These are phyloP conservation scores for Colletotrichum magnum DNA, from an alignment of 2,329 filamentous ascomycete genomes.

Conservation along the genomic window DNA sequence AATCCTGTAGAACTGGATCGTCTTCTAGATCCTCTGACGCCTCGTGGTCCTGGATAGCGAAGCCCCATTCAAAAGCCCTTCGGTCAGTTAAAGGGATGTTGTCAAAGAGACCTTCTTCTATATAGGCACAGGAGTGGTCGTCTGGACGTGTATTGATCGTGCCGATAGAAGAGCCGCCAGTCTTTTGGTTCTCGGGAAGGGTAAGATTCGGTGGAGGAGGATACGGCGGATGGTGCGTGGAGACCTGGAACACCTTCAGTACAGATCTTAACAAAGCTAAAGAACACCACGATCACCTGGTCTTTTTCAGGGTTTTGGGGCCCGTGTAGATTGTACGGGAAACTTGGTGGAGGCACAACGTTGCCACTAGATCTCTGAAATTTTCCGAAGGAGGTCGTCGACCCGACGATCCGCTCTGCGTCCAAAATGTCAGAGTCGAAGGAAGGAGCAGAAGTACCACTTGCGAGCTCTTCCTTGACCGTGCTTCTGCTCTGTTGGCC, in stretches of 20 bases:
- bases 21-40: background rate
- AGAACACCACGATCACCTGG: no score
- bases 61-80: background rate
- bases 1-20: background rate
- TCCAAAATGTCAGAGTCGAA: background rate
- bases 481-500: background rate
- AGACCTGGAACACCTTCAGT: no score
- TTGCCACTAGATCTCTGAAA: no score
- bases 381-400: no score
- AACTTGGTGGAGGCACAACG: no score
- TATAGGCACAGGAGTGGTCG: background rate
- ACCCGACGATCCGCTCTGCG: no score
- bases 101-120: background rate
- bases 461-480: background rate
- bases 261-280: no score
- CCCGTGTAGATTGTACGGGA: no score
- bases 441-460: background rate
- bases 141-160: background rate
- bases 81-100: background rate
- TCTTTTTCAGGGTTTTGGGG: no score
- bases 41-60: background rate
- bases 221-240: background rate
- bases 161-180: background rate
- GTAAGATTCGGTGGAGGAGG: background rate
- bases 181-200: background rate